Evolutionary conservation across 345 rosid genomes (phyloP), one percentile per base, ranked within the genome.

Genomic region (Populus euphratica): DNA sequence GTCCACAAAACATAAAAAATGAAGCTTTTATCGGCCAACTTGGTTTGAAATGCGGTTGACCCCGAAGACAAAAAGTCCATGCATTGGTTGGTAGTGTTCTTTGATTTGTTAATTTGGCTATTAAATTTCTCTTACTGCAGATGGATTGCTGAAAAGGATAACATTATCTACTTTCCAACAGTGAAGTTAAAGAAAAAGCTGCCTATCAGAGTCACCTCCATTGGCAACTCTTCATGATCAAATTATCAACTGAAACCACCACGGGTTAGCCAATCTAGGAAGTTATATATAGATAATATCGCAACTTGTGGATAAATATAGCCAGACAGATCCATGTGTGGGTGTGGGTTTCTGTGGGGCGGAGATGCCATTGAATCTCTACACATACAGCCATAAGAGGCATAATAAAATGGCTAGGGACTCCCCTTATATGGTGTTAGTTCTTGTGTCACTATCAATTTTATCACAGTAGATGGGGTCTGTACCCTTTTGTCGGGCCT

Each of bases 391-490:
- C 11, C 27, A 38, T 25, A 5, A 35, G 71, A 20, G 1, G 3
- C 43, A 12, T 6, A 39, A 36, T 68, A 9, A 18, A 39, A 17
- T 39, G 47, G 13, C 17, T 21, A 14, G 36, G 73, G 73, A 47
- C 27, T 50, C 70, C 35, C 73, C 38, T 59, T 72, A 65, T 27
- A 69, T 82, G 71, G 78, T 38, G 84, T 81, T 83, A 78, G 88
- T 81, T 87, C 80, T 76, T 31, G 64, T 77, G 88, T 87, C 88
- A 56, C 85, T 41, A 47, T 87, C 86, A 27, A 1, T 83, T 73
- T 47, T 68, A 25, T 50, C 20, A 59, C 18, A 17, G 75, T 50
- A 65, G 70, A 62, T 64, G 67, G 38, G 77, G 69, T 47, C 64
- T 56, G 49, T 76, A 69, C 49, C 76, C 79, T 5, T 63, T 75